Conservation (phyloP, 2,329 filamentous ascomycete species). For the Ascocoryne sarcoides region DNA sequence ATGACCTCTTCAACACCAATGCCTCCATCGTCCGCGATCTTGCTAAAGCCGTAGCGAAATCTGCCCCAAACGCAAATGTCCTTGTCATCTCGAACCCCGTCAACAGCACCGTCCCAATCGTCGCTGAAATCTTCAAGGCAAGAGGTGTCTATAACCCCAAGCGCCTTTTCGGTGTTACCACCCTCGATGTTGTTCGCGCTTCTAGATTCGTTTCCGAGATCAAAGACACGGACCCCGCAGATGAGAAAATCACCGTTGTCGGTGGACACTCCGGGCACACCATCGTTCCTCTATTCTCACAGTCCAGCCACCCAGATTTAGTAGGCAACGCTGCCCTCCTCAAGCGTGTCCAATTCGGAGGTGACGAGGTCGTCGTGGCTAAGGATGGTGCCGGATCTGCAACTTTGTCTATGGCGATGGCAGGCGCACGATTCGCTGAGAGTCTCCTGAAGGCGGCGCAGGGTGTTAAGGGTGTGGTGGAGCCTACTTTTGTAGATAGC, state of each 20-base stretch:
- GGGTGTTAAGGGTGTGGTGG: conserved; percentile 89
- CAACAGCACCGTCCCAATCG: conserved; percentile 99
- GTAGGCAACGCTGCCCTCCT: conserved; percentile 71
- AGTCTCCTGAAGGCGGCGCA: conserved; percentile 85
- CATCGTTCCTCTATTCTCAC: conserved; percentile 95
- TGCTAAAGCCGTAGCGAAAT: conserved; percentile 85
- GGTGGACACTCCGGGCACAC: conserved; percentile 97
- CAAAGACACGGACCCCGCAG: conserved; percentile 80
- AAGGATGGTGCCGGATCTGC: conserved; percentile 97
- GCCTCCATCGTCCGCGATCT: conserved; percentile 98
- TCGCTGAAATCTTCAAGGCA: conserved; percentile 92
- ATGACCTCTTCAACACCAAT: conserved; percentile 99
- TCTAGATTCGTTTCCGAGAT: conserved; percentile 95
- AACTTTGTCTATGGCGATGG: conserved; percentile 98
- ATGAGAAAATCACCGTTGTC: conserved; percentile 92
- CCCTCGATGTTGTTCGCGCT: conserved; percentile 95
- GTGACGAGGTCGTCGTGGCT: conserved; percentile 98
- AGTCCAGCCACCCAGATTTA: conserved; percentile 81
- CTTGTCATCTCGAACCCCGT: conserved; percentile 98
- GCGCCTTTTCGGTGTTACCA: conserved; percentile 98
- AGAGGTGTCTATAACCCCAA: conserved; percentile 97
- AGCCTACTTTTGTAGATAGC: conserved; percentile 95
- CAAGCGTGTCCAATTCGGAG: conserved; percentile 89
- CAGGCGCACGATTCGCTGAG: conserved; percentile 77
- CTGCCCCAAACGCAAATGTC: conserved; percentile 85